Base-by-base conservation (phyloP, 2,329 filamentous ascomycete species). In the Akanthomyces muscarius region DNA sequence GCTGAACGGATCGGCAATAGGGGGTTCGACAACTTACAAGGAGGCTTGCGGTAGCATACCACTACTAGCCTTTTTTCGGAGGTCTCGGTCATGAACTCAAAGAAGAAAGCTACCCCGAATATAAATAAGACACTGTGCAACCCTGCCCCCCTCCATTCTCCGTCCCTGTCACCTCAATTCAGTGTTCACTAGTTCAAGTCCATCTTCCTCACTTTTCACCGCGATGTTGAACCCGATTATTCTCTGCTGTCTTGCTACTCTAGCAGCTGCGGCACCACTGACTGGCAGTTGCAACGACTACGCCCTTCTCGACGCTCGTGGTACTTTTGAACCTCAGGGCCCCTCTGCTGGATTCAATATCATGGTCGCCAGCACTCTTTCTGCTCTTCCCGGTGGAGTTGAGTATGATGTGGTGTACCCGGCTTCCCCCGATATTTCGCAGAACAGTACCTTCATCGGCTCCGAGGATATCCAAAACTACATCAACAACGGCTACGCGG, bases 351-450 rank as follows among this genome's bases (percentile, higher is more conserved):
- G 53, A 8, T 56, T 56, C 53, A 18, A 11, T 4, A 36, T n/a
- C 53, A 56, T 56, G 53, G 42, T 56, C 36, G 42, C 28, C 18
- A 36, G 21, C 8, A 56, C 53, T 14, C 53, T 56, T 36, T 33
- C 33, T 38, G 16, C 36, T 7, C 36, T 56, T 16, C 33, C 53
- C n/a, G 42, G 42, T 6, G 53, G 53, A 21, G 53, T 56, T 18
- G 38, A 56, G 21, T 56, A 56, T 25, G 53, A 56, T 28, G 53
- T 56, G 4, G 36, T 42, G n/a, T 56, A 56, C 36, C 53, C 53
- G 3, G 53, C 36, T 11, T 13, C 23, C 36, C 8, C n/a, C 33
- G 53, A 56, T 36, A 2, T 36, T 14, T 28, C 53, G n/a, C 53
- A 56, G 21, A 36, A 56, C 18, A 30, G 14, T 6, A 56, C 53